Percentiles rank a stretch among this genome's conserved stretches.
These are phyloP conservation scores for Trichoderma breve DNA, from an alignment of 2,329 filamentous ascomycete species.

Conservation along the genomic window DNA sequence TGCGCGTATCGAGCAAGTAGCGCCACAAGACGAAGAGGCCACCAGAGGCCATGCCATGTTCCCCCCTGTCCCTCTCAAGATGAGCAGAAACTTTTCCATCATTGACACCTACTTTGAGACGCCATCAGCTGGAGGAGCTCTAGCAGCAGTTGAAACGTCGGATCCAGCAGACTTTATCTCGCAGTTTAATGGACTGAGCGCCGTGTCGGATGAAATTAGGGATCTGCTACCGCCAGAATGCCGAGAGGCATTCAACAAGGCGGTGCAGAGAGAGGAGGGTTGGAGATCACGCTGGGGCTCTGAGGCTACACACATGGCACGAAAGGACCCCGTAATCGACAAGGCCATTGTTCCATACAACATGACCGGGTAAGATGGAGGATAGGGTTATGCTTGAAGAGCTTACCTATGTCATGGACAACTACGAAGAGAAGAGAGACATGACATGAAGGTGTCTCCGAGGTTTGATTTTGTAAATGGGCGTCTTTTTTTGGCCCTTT, in stretches of 20 bases:
- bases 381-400: neutral
- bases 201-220: slow-evolving; percentile 63
- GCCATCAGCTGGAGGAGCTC: slow-evolving; percentile 47
- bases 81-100: slow-evolving; percentile 57
- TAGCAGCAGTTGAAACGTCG: slow-evolving; percentile 44
- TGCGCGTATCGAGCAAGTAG: slow-evolving; percentile 74
- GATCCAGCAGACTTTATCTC: slow-evolving; percentile 48
- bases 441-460: neutral
- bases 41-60: slow-evolving; percentile 40
- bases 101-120: slow-evolving; percentile 55
- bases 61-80: slow-evolving; percentile 46
- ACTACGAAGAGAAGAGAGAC: neutral
- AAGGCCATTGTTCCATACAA: slow-evolving; percentile 62
- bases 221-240: slow-evolving; percentile 68
- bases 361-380: slow-evolving; percentile 36
- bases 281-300: slow-evolving; percentile 76
- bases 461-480: neutral
- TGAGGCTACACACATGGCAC: slow-evolving; percentile 58
- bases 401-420: neutral
- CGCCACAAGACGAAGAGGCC: slow-evolving; percentile 39
- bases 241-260: slow-evolving; percentile 67
- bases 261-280: slow-evolving; percentile 59
- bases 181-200: slow-evolving; percentile 60
- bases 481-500: neutral
- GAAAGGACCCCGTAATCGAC: slow-evolving; percentile 57